These are phyloP conservation scores for Ustilaginoidea virens DNA, from an alignment of 2,329 filamentous ascomycete genomes.

Conservation along the genomic window DNA sequence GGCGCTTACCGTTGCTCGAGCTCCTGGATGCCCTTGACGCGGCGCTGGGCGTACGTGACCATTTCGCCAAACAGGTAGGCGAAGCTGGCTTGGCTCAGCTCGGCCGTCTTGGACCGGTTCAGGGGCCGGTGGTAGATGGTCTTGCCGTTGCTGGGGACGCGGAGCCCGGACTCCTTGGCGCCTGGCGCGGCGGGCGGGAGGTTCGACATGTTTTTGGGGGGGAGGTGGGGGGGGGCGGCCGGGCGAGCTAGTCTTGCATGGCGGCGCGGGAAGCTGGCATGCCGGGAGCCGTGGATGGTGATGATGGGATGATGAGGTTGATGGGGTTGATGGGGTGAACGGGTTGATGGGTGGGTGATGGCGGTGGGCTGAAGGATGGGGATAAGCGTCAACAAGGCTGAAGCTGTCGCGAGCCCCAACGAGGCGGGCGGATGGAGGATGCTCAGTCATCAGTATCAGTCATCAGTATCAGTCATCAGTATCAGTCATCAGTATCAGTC, in stretches of 20 bases:
- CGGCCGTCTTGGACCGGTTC: conserved; percentile 74
- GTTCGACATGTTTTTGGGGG: conserved; percentile 29
- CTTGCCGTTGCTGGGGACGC: conserved; percentile 84
- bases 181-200: conserved; percentile 24
- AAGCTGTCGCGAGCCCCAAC: too few relatives aligned
- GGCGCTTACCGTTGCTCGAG: conserved; percentile 76
- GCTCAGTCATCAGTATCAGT: too few relatives aligned
- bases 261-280: too few relatives aligned
- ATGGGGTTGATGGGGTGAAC: too few relatives aligned
- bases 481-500: too few relatives aligned
- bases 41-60: conserved; percentile 83
- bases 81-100: conserved; percentile 86
- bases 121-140: conserved; percentile 95
- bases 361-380: too few relatives aligned
- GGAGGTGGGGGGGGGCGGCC: background rate
- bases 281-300: too few relatives aligned
- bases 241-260: background rate
- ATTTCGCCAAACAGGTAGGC: conserved; percentile 94
- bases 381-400: too few relatives aligned
- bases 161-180: conserved; percentile 48
- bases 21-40: conserved; percentile 85
- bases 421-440: too few relatives aligned
- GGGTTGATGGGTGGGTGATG: too few relatives aligned
- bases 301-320: too few relatives aligned
- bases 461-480: too few relatives aligned